Conservation (phyloP, 148 eudicot species). For the Camellia granthamiana region DNA sequence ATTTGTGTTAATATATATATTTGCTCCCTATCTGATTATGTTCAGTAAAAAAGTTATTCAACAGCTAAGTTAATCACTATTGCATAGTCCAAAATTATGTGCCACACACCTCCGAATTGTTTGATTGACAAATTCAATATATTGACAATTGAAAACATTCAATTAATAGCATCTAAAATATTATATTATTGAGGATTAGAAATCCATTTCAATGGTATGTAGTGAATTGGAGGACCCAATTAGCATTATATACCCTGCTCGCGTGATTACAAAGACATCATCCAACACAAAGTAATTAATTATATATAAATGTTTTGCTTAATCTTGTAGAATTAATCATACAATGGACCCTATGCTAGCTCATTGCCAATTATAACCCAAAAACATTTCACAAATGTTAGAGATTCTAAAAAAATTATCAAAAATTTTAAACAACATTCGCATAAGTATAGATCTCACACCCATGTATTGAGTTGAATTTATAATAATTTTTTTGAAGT, state of each 20-base stretch:
- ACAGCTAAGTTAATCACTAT: no score
- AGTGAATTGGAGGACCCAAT: conserved; percentile 17
- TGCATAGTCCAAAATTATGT: neutral
- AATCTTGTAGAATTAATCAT: conserved; percentile 1
- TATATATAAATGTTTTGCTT: neutral
- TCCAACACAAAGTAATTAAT: neutral
- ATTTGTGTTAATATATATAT: no score
- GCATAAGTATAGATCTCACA: no score
- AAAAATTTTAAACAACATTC: no score
- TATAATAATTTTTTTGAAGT: no score
- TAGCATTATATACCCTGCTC: neutral
- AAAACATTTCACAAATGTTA: neutral
- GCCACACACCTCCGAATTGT: neutral
- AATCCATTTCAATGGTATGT: neutral
- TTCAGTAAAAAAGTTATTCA: no score
- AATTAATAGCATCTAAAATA: neutral
- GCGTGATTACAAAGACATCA: conserved; percentile 13
- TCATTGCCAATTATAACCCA: neutral
- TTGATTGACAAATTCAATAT: neutral
- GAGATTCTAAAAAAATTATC: no score
- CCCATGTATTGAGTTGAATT: no score
- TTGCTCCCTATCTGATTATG: no score
- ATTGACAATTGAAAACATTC: neutral
- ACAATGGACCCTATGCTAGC: neutral
- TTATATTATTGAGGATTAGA: neutral